These are phyloP conservation scores for Suillus sp. DNA, from an alignment of 768 basidiomycete species.

Conservation along the genomic window DNA sequence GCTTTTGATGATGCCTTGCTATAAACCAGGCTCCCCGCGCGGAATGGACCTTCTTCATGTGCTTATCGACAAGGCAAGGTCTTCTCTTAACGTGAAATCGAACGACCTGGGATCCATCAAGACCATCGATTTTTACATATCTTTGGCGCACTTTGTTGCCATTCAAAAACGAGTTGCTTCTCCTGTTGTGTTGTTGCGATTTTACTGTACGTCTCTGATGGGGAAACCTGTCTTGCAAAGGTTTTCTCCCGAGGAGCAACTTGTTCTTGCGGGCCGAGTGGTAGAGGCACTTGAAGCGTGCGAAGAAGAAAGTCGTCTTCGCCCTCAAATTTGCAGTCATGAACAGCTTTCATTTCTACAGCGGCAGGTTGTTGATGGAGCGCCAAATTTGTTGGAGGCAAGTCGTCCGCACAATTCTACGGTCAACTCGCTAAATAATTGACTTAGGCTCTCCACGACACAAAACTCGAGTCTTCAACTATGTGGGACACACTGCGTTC, in stretches of 20 bases:
- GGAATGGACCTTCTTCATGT: constrained; percentile 43
- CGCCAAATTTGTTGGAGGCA: constrained; percentile 47
- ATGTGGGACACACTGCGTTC: constrained; percentile 29
- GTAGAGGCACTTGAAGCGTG: constrained; percentile 46
- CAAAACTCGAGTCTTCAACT: constrained; percentile 26
- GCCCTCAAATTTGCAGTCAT: constrained; percentile 27
- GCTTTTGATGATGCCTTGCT: constrained; percentile 52
- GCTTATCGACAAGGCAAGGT: constrained; percentile 40
- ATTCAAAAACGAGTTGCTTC: constrained; percentile 44
- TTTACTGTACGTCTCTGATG: constrained; percentile 47
- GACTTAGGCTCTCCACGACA: constrained; percentile 23
- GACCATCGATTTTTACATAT: constrained; percentile 45
- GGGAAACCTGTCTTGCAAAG: constrained; percentile 51
- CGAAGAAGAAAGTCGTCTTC: constrained; percentile 30
- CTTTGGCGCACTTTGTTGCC: constrained; percentile 46
- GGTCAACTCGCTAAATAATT: constrained; percentile 12
- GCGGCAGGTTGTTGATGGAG: constrained; percentile 53
- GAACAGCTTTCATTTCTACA: constrained; percentile 40
- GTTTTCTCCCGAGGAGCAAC: constrained; percentile 45
- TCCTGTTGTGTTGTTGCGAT: constrained; percentile 50
- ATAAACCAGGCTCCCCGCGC: constrained; percentile 36
- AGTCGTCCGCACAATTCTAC: constrained; percentile 24
- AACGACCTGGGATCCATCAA: constrained; percentile 36
- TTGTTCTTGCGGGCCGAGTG: constrained; percentile 48
- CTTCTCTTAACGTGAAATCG: constrained; percentile 34